Conservation (phyloP, 306 rosid species). For the Quercus dentata region DNA sequence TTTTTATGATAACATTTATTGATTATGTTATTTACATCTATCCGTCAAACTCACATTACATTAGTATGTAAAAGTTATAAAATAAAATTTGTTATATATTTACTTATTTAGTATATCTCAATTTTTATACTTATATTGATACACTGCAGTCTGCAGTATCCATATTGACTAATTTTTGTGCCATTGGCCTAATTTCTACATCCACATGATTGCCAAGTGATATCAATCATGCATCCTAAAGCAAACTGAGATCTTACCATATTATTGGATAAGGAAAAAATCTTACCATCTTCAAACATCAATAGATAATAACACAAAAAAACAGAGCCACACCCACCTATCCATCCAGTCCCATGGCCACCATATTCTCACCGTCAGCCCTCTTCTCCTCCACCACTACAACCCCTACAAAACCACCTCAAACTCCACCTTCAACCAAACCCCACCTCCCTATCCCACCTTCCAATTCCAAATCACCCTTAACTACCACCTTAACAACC, state of each 20-base stretch:
- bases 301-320: not conserved
- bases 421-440: slow-evolving; percentile 19
- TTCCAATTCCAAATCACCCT: slow-evolving; percentile 40
- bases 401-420: slow-evolving; percentile 39
- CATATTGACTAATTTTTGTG: no score
- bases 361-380: slow-evolving; percentile 52
- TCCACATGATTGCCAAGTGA: no score
- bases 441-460: slow-evolving; percentile 25
- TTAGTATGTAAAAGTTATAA: no score
- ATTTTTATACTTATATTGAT: no score
- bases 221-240: no score
- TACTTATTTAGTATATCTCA: no score
- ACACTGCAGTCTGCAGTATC: no score
- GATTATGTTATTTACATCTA: no score
- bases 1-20: no score
- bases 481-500: slow-evolving; percentile 25
- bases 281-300: not conserved
- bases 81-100: no score
- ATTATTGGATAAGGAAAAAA: slow-evolving; percentile 25
- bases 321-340: not conserved
- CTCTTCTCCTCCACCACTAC: slow-evolving; percentile 32
- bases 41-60: no score
- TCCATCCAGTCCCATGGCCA: slow-evolving; percentile 45
- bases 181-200: no score
- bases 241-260: not conserved